phyloP scores from a whole-genome alignment of 2,329 filamentous ascomycete species.

The Polytolypa hystricis region DNA sequence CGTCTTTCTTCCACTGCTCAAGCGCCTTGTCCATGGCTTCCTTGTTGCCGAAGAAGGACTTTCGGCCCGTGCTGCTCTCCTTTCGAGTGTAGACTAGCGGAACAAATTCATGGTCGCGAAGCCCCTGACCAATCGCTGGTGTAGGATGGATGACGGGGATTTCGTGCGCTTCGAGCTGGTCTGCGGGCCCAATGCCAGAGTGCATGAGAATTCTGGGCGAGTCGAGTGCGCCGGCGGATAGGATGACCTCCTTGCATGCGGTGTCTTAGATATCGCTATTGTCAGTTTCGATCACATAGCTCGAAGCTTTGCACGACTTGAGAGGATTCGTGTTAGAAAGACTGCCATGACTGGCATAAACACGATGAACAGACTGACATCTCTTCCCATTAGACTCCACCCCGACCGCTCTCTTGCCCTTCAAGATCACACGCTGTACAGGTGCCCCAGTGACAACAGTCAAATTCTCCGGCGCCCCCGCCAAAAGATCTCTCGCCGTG shows the following conservation, averaged over 20 bases:
- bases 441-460: slow-evolving; percentile 39
- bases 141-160: slow-evolving; percentile 32
- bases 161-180: slow-evolving; percentile 30
- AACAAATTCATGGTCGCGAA: slow-evolving; percentile 34
- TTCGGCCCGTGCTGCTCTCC: slow-evolving; percentile 33
- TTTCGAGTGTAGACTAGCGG: slow-evolving; percentile 28
- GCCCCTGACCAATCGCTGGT: slow-evolving; percentile 34
- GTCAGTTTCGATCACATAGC: too few relatives aligned
- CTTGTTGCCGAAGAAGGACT: slow-evolving; percentile 36
- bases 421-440: slow-evolving; percentile 39
- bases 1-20: slow-evolving; percentile 38
- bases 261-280: slow-evolving; percentile 18
- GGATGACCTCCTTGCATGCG: slow-evolving; percentile 30
- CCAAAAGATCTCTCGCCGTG: slow-evolving; percentile 42
- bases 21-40: slow-evolving; percentile 35
- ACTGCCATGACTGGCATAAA: too few relatives aligned
- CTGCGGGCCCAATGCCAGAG: slow-evolving; percentile 38
- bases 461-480: slow-evolving; percentile 38
- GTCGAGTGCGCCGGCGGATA: slow-evolving; percentile 30
- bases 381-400: slow-evolving; percentile 32
- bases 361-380: slow-evolving; percentile 21
- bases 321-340: too few relatives aligned
- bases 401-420: slow-evolving; percentile 36
- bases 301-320: too few relatives aligned
- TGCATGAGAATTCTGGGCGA: slow-evolving; percentile 35